Percentiles rank a stretch among this genome's conserved stretches.
Evolutionary conservation across 208 protist species (phyloP).

Genomic region (Acanthamoeba lenticulata): DNA sequence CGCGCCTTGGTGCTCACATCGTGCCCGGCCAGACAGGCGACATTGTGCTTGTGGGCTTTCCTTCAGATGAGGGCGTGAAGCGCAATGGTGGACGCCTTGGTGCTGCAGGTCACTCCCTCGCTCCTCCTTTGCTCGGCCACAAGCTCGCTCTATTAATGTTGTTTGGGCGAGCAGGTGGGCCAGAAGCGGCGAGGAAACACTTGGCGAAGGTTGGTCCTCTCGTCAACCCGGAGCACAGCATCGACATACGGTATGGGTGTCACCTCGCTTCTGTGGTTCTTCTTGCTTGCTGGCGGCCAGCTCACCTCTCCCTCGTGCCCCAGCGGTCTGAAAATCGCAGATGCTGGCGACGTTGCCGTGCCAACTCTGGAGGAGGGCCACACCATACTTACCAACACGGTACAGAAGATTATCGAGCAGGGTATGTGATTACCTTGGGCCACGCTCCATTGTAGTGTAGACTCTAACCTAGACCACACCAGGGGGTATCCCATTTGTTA

Average conservation of each 20-base stretch:
- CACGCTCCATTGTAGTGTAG: neutral
- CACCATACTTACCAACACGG: neutral
- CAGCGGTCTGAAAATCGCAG: neutral
- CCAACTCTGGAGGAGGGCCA: slow-evolving; percentile 56
- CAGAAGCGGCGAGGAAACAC: slow-evolving; percentile 16
- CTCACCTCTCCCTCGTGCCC: neutral
- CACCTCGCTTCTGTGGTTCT: too few species aligned
- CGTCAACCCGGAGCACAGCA: slow-evolving; percentile 81
- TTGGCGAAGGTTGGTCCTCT: slow-evolving; percentile 81
- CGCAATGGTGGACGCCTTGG: slow-evolving; percentile 87
- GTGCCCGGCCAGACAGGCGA: slow-evolving; percentile 71
- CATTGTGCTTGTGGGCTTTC: slow-evolving; percentile 88
- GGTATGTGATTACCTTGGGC: neutral
- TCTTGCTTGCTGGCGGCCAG: neutral
- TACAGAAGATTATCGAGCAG: neutral
- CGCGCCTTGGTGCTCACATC: slow-evolving; percentile 60
- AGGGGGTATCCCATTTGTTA: slow-evolving; percentile 84
- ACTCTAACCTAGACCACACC: slow-evolving; percentile 81
- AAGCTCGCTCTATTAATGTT: neutral
- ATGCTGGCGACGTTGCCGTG: slow-evolving; percentile 30
- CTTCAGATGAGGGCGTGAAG: slow-evolving; percentile 86
- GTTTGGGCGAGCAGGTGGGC: neutral
- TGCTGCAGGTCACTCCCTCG: slow-evolving; percentile 58
- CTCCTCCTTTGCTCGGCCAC: neutral
- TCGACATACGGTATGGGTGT: slow-evolving; percentile 81